Evolutionary conservation across 2,329 filamentous ascomycete species (phyloP).

Genomic region (Phyllosticta citrichinensis): DNA sequence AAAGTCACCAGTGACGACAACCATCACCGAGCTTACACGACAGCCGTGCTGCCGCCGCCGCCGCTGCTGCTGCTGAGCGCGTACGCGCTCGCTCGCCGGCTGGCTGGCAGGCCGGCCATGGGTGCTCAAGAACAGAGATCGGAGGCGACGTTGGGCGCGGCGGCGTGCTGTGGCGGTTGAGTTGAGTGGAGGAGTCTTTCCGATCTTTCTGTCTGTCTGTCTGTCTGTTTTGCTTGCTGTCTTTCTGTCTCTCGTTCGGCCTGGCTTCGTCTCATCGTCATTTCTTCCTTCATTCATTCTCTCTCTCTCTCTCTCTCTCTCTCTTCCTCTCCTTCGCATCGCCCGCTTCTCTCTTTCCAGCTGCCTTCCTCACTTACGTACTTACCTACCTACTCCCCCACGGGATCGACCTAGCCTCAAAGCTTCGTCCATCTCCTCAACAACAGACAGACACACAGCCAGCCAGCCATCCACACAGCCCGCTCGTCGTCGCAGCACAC

Average conservation of each 20-base stretch:
- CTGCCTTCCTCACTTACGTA: too few relatives aligned
- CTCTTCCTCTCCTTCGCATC: background rate
- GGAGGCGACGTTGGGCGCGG: background rate
- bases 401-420: background rate
- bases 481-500: background rate
- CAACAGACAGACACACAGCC: background rate
- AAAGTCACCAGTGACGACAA: constrained; percentile 3
- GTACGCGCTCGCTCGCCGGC: background rate
- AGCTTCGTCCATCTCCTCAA: too few relatives aligned
- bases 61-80: background rate
- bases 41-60: background rate
- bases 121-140: constrained; percentile 10
- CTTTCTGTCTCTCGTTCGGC: too few relatives aligned
- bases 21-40: constrained; percentile 10
- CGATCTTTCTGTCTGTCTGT: background rate
- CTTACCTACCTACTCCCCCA: background rate
- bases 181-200: background rate
- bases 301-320: background rate
- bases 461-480: background rate
- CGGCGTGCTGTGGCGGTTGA: background rate
- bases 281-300: background rate
- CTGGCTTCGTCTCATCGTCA: too few relatives aligned
- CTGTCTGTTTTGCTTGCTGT: too few relatives aligned
- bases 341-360: too few relatives aligned
- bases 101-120: background rate